phyloP scores from a whole-genome alignment of 495 filamentous ascomycete genomes.

The Staphylotrichum tortipilum region DNA sequence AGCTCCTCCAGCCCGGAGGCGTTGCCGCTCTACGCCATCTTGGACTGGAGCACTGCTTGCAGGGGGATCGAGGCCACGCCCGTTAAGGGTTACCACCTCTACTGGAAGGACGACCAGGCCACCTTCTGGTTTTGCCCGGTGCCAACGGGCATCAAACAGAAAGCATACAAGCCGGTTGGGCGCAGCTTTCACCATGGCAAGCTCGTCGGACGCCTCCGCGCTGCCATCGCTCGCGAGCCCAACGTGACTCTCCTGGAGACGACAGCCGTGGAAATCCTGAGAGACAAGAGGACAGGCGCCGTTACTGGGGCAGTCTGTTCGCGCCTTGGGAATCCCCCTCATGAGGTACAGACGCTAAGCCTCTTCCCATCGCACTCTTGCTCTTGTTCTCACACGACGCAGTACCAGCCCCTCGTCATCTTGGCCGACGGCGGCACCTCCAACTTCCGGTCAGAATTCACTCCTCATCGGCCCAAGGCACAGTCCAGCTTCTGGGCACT shows the following conservation, averaged over 20 bases:
- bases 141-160: not conserved
- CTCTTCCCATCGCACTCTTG: too few species aligned
- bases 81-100: slow-evolving; percentile 66
- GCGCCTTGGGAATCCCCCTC: too few species aligned
- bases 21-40: slow-evolving; percentile 62
- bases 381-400: too few species aligned
- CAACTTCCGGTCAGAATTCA: slow-evolving; percentile 12
- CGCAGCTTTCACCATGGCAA: slow-evolving; percentile 56
- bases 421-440: slow-evolving; percentile 9
- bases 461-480: slow-evolving; percentile 2
- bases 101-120: slow-evolving; percentile 62
- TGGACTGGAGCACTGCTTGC: slow-evolving; percentile 62
- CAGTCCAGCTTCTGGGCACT: slow-evolving; percentile 13
- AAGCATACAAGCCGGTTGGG: slow-evolving; percentile 35
- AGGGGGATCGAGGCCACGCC: slow-evolving; percentile 68
- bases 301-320: slow-evolving; percentile 3
- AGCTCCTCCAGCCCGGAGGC: slow-evolving; percentile 76
- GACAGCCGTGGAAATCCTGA: slow-evolving; percentile 7
- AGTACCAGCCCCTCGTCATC: slow-evolving; percentile 9
- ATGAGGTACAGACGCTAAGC: too few species aligned
- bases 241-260: slow-evolving; percentile 4
- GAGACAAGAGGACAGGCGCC: not conserved
- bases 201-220: slow-evolving; percentile 46
- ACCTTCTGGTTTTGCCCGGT: slow-evolving; percentile 47
- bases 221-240: not conserved